These are phyloP conservation scores for Citrullus amarus DNA, from an alignment of 306 rosid species.

Conservation along the genomic window DNA sequence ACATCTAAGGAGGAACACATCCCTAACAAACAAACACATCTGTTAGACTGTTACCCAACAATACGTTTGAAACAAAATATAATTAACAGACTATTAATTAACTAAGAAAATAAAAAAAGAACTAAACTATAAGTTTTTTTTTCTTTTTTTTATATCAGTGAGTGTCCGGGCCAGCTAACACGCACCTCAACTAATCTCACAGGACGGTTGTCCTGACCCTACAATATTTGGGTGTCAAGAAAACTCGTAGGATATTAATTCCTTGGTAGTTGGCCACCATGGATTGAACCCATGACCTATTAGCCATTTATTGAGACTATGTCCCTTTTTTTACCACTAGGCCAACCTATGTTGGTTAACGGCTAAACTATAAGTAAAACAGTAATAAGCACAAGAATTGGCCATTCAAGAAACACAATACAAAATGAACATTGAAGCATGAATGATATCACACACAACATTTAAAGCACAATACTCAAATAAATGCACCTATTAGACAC, in stretches of 20 bases:
- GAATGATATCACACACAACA: neutral
- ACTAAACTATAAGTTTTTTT: no score
- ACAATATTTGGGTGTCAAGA: no score
- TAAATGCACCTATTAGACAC: neutral
- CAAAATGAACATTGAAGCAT: neutral
- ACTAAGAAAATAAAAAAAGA: neutral
- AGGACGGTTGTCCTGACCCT: no score
- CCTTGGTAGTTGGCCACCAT: no score
- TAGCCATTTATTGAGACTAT: no score
- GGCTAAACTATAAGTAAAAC: neutral
- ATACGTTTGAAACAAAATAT: neutral
- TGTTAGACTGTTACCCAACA: neutral
- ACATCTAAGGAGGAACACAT: neutral
- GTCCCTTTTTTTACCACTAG: no score
- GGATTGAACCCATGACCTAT: no score
- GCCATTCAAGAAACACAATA: neutral
- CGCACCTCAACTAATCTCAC: no score
- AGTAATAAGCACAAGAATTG: neutral
- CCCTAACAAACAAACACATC: neutral
- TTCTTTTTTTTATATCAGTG: no score
- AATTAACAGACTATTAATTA: neutral
- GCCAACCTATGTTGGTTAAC: no score
- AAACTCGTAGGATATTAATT: no score
- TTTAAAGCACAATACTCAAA: neutral
- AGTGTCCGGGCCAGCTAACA: no score